Conservation (phyloP, 192 early-diverging fungal genomes). For the Glomus cerebriforme region DNA sequence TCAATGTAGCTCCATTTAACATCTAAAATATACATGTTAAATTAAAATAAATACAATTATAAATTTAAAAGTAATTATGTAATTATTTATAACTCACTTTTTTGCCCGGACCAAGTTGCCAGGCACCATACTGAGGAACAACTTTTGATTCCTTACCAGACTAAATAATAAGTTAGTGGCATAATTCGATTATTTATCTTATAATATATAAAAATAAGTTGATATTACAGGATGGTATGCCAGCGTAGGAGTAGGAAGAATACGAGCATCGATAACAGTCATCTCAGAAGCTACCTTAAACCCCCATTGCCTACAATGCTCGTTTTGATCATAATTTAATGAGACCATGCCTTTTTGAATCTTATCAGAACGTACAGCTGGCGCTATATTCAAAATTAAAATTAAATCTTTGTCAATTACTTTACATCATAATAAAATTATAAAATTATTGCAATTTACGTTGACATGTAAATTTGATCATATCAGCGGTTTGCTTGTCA, state of each 20-base stretch:
- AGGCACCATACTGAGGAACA: slow-evolving; percentile 69
- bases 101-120: slow-evolving; percentile 81
- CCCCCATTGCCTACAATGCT: slow-evolving; percentile 67
- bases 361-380: slow-evolving; percentile 64
- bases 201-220: background rate
- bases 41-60: no score
- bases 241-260: slow-evolving; percentile 70
- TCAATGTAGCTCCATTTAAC: slow-evolving; percentile 63
- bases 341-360: slow-evolving; percentile 60
- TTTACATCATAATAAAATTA: slow-evolving; percentile 41
- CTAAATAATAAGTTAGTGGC: background rate
- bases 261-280: slow-evolving; percentile 68
- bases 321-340: slow-evolving; percentile 62
- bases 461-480: slow-evolving; percentile 92
- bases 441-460: slow-evolving; percentile 57
- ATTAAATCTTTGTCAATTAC: slow-evolving; percentile 60
- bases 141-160: slow-evolving; percentile 50
- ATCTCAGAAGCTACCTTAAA: slow-evolving; percentile 63
- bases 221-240: slow-evolving; percentile 41
- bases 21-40: no score
- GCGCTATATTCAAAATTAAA: slow-evolving; percentile 66
- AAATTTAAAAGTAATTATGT: no score
- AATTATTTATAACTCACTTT: slow-evolving; percentile 43
- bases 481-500: slow-evolving; percentile 84
- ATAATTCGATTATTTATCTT: no score